A percentile compares a stretch with the other conserved stretches of the same genome.
phyloP scores from a whole-genome alignment of 2,329 filamentous ascomycete species.

The Sporothrix sp. region DNA sequence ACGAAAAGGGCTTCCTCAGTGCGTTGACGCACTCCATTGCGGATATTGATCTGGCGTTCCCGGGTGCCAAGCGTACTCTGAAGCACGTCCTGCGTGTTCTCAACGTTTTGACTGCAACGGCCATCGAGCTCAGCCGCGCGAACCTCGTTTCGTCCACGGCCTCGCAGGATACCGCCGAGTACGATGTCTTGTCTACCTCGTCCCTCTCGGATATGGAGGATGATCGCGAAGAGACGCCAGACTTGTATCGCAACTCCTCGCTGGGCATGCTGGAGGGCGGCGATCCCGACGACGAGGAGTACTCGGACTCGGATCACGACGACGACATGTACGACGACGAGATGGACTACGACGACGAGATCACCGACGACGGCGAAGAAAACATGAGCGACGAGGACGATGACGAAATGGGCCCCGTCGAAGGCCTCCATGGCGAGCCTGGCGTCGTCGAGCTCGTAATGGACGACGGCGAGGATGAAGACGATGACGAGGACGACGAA shows the following conservation, averaged over 20 bases:
- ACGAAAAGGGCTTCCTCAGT: constrained; percentile 90
- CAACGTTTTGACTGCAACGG: constrained; percentile 77
- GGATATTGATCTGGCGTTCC: constrained; percentile 91
- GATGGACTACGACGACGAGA: constrained; percentile 79
- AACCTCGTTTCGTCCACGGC: constrained; percentile 57
- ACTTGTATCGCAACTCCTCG: constrained; percentile 92
- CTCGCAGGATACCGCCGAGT: constrained; percentile 62
- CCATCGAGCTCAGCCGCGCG: constrained; percentile 72
- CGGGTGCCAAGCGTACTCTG: constrained; percentile 83
- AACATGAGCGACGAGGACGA: constrained; percentile 87
- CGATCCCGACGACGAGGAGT: constrained; percentile 59
- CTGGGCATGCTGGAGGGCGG: constrained; percentile 87
- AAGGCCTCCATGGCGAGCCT: constrained; percentile 57
- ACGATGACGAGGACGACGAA: constrained; percentile 44
- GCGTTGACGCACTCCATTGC: constrained; percentile 86
- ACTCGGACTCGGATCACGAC: constrained; percentile 65
- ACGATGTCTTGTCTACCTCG: constrained; percentile 78
- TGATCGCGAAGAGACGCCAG: constrained; percentile 86
- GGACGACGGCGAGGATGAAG: constrained; percentile 56
- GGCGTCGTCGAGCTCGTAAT: constrained; percentile 68
- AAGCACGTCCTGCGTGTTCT: constrained; percentile 93
- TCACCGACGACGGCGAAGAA: constrained; percentile 69
- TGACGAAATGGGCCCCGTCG: constrained; percentile 77
- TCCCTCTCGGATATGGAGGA: constrained; percentile 83
- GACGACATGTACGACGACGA: constrained; percentile 94